A percentile compares a stretch with the other conserved stretches of the same genome.
phyloP scores from a whole-genome alignment of 768 basidiomycete genomes.

The Sarcodon sp. region DNA sequence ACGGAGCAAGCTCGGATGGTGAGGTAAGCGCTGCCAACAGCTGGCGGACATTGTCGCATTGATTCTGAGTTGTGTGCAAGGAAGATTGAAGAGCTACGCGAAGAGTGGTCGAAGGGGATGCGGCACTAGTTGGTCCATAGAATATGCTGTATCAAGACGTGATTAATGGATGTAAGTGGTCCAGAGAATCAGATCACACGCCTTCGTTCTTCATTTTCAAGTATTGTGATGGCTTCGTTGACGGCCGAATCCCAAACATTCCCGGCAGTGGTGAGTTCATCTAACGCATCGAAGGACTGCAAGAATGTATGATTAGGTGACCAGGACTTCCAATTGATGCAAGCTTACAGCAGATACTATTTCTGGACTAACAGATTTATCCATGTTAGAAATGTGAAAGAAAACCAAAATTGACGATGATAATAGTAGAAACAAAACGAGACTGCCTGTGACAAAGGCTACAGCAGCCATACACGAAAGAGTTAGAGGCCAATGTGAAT shows the following conservation, averaged over 20 bases:
- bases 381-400: slow-evolving; percentile 5
- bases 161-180: slow-evolving; percentile 1
- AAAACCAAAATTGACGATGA: background rate
- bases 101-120: slow-evolving; percentile 40
- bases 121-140: slow-evolving; percentile 29
- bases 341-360: slow-evolving; percentile 8
- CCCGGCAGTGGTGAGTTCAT: slow-evolving; percentile 55
- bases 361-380: slow-evolving; percentile 2
- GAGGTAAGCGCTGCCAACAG: slow-evolving; percentile 67
- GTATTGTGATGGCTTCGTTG: slow-evolving; percentile 47
- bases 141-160: slow-evolving; percentile 16
- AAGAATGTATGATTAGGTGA: background rate
- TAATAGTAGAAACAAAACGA: slow-evolving; percentile 6
- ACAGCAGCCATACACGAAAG: slow-evolving; percentile 11
- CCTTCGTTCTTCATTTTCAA: slow-evolving; percentile 66
- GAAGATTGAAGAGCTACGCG: slow-evolving; percentile 64
- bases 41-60: slow-evolving; percentile 74
- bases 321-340: slow-evolving; percentile 10
- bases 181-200: slow-evolving; percentile 14
- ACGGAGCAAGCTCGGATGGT: slow-evolving; percentile 57
- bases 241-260: slow-evolving; percentile 65
- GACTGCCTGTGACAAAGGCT: slow-evolving; percentile 10
- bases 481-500: slow-evolving; percentile 6
- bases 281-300: slow-evolving; percentile 54
- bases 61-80: slow-evolving; percentile 62